Base-by-base conservation (phyloP, 306 rosid genomes). In the Quillaja saponaria region DNA sequence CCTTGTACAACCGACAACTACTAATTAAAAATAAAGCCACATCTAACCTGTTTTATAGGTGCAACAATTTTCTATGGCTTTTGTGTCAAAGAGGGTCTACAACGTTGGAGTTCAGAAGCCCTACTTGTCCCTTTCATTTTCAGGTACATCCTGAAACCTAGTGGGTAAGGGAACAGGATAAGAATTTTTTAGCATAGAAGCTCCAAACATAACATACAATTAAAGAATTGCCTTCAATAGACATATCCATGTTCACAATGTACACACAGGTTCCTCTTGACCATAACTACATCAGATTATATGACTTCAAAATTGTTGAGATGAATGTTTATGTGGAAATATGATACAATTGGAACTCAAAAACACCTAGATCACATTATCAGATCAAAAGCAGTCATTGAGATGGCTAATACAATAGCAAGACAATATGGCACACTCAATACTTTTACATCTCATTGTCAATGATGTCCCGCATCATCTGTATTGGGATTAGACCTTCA, bases 381-480 rank as follows among this genome's bases (percentile, higher is more conserved):
- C 63, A 8, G 51, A 66, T 79, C 71, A 74, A 25, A 45, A 28
- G 35, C 45, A 55, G 60, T 60, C 63, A 40, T 52, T 1, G 33
- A 48, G 65, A 53, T 2, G 57, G 67, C 16, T 64, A 64, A 56
- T 63, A 50, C 51, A 70, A 21, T 35, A 74, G 45, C 74, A 25
- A 66, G 55, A 79, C 71, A 56, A 41, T 34, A 70, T 47, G 31
- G 61, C 14, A 18, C 52, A 34, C 61, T 66, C 34, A n/a, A 41
- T 7, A 42, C 42, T 67, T 72, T 91, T 75, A 79, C 96, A 86
- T 79, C 53, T 89, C 94, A 14, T 67, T 79, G 49, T 88, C 89
- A 1, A 92, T 71, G 56, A 89, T 89, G 34, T 92, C 96, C 21
- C 96, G 73, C 96, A 89, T 89, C 95, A 89, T 89, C 72, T 92